A percentile compares a stretch with the other conserved stretches of the same genome.
Conservation (phyloP, 805 yeast species). For the Saccharomycopsis malanga region DNA sequence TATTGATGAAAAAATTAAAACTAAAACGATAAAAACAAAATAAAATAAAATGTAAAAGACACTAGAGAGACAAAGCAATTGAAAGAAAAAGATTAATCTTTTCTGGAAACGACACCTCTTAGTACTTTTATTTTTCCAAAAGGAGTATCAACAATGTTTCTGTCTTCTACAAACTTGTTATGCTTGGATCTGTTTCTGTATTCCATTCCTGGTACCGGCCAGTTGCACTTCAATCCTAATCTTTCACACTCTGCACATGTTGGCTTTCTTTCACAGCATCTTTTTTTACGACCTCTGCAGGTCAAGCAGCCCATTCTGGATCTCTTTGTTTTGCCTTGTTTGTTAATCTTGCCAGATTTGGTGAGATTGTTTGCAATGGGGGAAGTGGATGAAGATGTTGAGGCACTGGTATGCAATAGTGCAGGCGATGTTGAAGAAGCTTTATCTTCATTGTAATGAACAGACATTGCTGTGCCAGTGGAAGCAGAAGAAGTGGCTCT, state of each 20-base stretch:
- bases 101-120: constrained; percentile 45
- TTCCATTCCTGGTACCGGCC: constrained; percentile 62
- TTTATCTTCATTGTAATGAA: not conserved
- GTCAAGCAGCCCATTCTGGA: constrained; percentile 72
- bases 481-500: not conserved
- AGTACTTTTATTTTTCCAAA: constrained; percentile 55
- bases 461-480: not conserved
- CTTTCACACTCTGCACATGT: constrained; percentile 62
- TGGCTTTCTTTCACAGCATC: constrained; percentile 70
- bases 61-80: not conserved
- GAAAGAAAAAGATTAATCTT: too few species aligned
- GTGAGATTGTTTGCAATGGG: not conserved
- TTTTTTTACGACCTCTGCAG: constrained; percentile 68
- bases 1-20: too few species aligned
- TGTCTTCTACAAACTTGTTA: constrained; percentile 9
- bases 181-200: constrained; percentile 19
- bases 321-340: constrained; percentile 34
- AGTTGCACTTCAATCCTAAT: constrained; percentile 54
- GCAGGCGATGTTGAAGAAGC: not conserved
- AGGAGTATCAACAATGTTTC: constrained; percentile 18
- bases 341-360: not conserved
- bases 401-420: not conserved
- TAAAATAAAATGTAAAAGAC: too few species aligned
- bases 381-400: not conserved
- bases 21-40: too few species aligned